Evolutionary conservation across 2,329 filamentous ascomycete species (phyloP), one percentile per base, ranked within the genome.

Genomic region (Keithomyces neogunnii): DNA sequence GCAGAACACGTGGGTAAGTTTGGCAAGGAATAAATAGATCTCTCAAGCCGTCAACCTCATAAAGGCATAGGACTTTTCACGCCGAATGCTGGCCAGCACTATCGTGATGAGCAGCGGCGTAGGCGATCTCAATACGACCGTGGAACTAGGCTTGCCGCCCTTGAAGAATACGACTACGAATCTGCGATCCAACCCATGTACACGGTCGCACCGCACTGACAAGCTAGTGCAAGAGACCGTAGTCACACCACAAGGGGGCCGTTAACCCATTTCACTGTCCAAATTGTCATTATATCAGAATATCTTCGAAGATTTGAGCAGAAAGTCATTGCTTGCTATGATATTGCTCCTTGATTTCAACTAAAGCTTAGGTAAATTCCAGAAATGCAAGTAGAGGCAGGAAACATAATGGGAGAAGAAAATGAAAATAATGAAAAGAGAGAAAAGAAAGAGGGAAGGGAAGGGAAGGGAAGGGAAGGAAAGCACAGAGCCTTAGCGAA

Each of bases 111-210:
- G 63, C 87, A 90, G 64, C 84, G 87, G 55, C 84, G 85, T 47
- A 82, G 86, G 51, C 81, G 82, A 48, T 91, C 87, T 28, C 85
- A 88, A 61, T 95, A 82, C 60, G 89, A 95, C 60, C 85, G 89
- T 55, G 89, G 89, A 31, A 93, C 87, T 31, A 80, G 82, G 52
- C 77, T 87, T 55, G 85, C 85, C 26, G 84, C 81, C 26, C 69
- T 84, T 10, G 84, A 87, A 62, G 80, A 85, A 60, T 78, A 73
- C 52, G 77, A 80, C 55, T 77, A 74, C 50, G 76, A 80, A 48
- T 60, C 66, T 8, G 59, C 70, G 3, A 59, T 74, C 39, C 71
- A 72, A 55, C 64, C 67, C 48, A 63, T 67, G 45, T 74, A 70
- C 54, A 59, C 62, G 35, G 32, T 45, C 32, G 10, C 52, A 33